Percentiles rank a stretch among this genome's conserved stretches.
Conservation (phyloP, 805 yeast species). For the Candida orba region DNA sequence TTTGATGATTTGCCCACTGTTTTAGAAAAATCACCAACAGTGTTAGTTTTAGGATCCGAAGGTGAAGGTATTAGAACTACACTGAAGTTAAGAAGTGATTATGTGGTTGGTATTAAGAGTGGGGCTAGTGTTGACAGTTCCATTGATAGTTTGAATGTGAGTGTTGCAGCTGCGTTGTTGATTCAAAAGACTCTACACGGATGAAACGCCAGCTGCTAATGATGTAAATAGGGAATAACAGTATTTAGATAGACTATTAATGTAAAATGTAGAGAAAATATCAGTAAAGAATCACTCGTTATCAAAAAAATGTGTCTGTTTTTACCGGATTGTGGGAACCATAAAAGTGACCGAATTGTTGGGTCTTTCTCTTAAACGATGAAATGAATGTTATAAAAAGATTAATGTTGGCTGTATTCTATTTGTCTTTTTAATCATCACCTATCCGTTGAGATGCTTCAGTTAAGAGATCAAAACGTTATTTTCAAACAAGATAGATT, state of each 20-base stretch:
- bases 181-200: constrained; percentile 27
- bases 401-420: too few species aligned
- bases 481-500: neutral
- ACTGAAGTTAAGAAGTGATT: constrained; percentile 51
- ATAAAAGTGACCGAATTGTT: constrained; percentile 3
- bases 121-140: constrained; percentile 25
- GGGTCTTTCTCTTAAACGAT: constrained; percentile 1
- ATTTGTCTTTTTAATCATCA: too few species aligned
- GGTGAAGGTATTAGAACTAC: constrained; percentile 74
- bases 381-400: too few species aligned
- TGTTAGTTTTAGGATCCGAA: constrained; percentile 80
- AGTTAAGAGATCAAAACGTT: neutral
- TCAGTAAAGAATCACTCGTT: neutral
- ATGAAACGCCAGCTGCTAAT: neutral
- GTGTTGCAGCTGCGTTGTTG: constrained; percentile 79
- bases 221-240: neutral
- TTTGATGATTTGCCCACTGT: constrained; percentile 37
- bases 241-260: neutral
- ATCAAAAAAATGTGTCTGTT: neutral
- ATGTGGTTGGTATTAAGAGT: constrained; percentile 28
- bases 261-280: neutral
- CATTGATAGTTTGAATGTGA: constrained; percentile 81
- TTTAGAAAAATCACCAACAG: constrained; percentile 45
- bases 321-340: constrained; percentile 6
- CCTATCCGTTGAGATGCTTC: neutral